A percentile compares a stretch with the other conserved stretches of the same genome.
Evolutionary conservation across 108 stramenopile genomes (phyloP).

Genomic region (Craspedostauros australis): DNA sequence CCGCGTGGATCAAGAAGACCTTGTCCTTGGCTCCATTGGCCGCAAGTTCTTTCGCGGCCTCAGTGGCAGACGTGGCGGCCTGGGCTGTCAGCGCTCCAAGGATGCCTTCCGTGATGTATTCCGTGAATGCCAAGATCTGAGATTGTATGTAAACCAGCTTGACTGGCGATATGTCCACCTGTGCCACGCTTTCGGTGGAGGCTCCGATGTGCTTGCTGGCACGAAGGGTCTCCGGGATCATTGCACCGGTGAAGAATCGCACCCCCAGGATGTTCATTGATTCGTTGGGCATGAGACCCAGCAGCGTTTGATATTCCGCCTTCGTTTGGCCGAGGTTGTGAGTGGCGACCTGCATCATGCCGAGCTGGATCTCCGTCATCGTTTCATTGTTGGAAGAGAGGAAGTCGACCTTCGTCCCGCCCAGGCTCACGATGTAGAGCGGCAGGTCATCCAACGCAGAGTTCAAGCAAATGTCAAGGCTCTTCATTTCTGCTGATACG

Average conservation of each 20-base stretch:
- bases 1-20: conserved; percentile 54
- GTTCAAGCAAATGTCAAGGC: conserved; percentile 59
- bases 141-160: conserved; percentile 70
- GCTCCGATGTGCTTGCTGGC: too few relatives aligned
- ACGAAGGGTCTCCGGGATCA: too few relatives aligned
- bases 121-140: conserved; percentile 67
- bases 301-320: conserved; percentile 47
- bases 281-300: too few relatives aligned
- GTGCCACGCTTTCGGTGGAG: too few relatives aligned
- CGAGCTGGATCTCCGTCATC: too few relatives aligned
- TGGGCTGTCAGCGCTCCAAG: conserved; percentile 65
- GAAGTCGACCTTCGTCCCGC: conserved; percentile 37
- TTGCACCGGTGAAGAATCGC: too few relatives aligned
- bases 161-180: conserved; percentile 70
- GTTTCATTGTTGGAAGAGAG: conserved; percentile 15
- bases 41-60: conserved; percentile 67
- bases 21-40: conserved; percentile 45
- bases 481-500: conserved; percentile 70
- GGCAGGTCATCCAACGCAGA: conserved; percentile 77
- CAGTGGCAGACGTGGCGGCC: conserved; percentile 66
- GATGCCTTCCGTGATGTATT: conserved; percentile 79
- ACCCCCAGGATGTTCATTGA: too few relatives aligned
- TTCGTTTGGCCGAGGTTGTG: conserved; percentile 25
- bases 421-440: conserved; percentile 63
- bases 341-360: too few relatives aligned